phyloP scores from a whole-genome alignment of 371 early-diverging fungal species.

The Haplosporangium sp. region DNA sequence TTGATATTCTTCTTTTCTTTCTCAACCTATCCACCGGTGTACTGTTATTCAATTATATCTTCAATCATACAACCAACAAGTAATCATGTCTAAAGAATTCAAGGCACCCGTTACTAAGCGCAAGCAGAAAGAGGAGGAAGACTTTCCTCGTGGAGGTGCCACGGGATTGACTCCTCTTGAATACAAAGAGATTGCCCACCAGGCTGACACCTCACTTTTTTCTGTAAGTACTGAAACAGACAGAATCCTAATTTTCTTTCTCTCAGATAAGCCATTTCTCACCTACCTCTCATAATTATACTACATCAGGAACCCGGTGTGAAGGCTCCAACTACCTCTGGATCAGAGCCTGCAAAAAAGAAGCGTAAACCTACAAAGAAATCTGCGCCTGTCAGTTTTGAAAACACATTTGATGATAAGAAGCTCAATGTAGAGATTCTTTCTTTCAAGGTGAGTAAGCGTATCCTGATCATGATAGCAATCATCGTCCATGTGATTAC shows the following conservation, averaged over 20 bases:
- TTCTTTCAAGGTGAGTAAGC: conserved; percentile 66
- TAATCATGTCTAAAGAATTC: conserved; percentile 49
- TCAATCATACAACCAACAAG: conserved; percentile 6
- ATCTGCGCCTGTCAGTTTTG: conserved; percentile 47
- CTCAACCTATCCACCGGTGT: conserved; percentile 1
- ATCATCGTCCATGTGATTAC: not conserved
- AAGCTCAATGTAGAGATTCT: conserved; percentile 64
- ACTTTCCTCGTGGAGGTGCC: conserved; percentile 89
- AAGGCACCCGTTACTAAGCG: conserved; percentile 55
- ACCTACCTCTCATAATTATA: no score
- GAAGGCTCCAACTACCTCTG: conserved; percentile 11
- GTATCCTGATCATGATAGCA: not conserved
- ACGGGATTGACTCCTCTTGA: conserved; percentile 86
- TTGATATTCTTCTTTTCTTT: not conserved
- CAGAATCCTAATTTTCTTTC: not conserved
- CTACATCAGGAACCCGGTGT: conserved; percentile 47
- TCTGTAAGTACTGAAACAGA: conserved; percentile 27
- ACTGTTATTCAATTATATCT: not conserved
- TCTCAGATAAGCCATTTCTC: no score
- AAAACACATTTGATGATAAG: conserved; percentile 55
- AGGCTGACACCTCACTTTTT: conserved; percentile 68
- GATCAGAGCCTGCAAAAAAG: conserved; percentile 65
- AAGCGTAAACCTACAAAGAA: conserved; percentile 61
- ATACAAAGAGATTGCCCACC: conserved; percentile 79
- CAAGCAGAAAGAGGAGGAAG: conserved; percentile 51